Evolutionary conservation across 352 stramenopile species (phyloP), one percentile per base, ranked within the genome.

Genomic region (Plasmopara viticola): DNA sequence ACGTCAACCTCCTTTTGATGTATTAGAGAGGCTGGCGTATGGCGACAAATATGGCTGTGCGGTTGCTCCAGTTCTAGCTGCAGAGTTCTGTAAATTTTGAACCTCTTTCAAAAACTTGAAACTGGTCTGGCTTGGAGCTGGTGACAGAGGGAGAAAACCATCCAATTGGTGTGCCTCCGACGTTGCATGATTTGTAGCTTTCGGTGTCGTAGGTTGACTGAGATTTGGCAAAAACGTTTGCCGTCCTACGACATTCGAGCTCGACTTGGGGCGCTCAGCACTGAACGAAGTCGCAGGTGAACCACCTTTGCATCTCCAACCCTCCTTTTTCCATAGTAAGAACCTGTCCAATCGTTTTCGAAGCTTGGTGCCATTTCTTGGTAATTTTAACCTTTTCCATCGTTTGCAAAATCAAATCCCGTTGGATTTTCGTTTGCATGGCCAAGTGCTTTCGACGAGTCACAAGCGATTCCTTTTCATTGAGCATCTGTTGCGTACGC

Each of bases 301-400:
- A 70, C 0, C 20, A 25, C 1, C 3, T 25, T 25, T 35, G 31
- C 6, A 35, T 12, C 31, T 35, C 7, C 31, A 35, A 35, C 20
- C 20, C 20, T 65, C 8, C 29, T 58, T 1, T 56, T 51, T 0
- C 67, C 68, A 17, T 69, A 18, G 64, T 68, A 0, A 90, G 77
- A 35, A 90, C 79, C 35, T 87, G 72, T 51, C 81, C 76, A 33
- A 92, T 87, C 9, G 72, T 87, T 51, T 88, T 88, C 34, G 75
- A 84, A 9, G 82, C 78, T 58, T 89, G 65, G 44, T 70, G 74
- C 82, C 82, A 92, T 49, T 90, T 88, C 54, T 92, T 92, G n/a
- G 82, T 92, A 65, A 89, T 86, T 61, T 88, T 90, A 57, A 89
- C 82, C 30, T 80, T 77, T 56, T 95, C 85, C 82, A 97, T 95